These are phyloP conservation scores for Termitomyces eurrhizus DNA, from an alignment of 768 basidiomycete genomes.

Conservation along the genomic window DNA sequence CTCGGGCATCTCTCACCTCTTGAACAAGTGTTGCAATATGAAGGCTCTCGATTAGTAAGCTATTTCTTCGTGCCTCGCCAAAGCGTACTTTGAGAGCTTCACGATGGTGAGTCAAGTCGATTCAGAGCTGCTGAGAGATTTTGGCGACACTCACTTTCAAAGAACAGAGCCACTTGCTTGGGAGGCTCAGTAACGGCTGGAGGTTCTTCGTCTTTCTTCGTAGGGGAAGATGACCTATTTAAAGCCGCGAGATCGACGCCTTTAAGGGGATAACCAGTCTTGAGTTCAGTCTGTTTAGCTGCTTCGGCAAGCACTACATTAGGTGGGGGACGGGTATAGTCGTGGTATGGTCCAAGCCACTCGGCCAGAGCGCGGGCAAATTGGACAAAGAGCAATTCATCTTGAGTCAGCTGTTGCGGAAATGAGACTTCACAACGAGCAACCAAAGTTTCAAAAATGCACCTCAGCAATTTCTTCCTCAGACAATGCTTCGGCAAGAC, in stretches of 20 bases:
- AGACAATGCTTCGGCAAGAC: conserved; percentile 45
- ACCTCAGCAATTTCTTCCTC: conserved; percentile 54
- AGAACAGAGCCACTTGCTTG: conserved; percentile 48
- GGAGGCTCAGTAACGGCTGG: conserved; percentile 65
- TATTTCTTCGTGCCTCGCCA: conserved; percentile 33
- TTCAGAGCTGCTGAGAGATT: background rate
- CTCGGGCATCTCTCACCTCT: conserved; percentile 44
- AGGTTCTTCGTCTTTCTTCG: conserved; percentile 70
- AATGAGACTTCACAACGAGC: background rate
- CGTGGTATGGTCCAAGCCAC: conserved; percentile 78
- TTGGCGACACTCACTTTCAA: conserved; percentile 45
- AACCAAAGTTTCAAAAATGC: background rate
- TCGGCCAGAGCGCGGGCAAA: conserved; percentile 60
- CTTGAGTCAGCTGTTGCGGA: conserved; percentile 52
- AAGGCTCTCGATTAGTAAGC: conserved; percentile 52
- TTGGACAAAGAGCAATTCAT: conserved; percentile 55
- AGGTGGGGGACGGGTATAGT: conserved; percentile 68
- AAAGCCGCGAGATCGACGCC: conserved; percentile 51
- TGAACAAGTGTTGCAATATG: conserved; percentile 73
- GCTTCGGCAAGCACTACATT: conserved; percentile 70
- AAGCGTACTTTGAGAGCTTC: conserved; percentile 58
- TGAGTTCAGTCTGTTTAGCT: conserved; percentile 65
- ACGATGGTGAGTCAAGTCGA: background rate
- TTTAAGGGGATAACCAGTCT: conserved; percentile 64
- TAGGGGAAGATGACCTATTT: conserved; percentile 37